Conservation (phyloP, 2,329 filamentous ascomycete species). For the Penicillium glabrum region DNA sequence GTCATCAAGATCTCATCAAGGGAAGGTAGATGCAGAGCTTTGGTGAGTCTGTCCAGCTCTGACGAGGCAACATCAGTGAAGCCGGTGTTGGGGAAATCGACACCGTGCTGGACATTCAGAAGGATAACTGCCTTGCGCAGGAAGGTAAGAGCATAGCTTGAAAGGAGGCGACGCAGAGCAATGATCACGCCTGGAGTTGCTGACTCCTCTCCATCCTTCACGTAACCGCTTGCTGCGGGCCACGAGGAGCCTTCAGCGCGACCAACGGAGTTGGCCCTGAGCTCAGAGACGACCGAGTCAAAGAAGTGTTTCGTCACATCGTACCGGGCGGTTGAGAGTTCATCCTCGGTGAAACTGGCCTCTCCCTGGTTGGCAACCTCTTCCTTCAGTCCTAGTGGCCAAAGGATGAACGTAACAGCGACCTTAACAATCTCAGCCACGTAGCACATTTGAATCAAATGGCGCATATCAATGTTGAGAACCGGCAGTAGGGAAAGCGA, state of each 20-base stretch:
- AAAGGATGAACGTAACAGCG: slow-evolving; percentile 56
- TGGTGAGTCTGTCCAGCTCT: slow-evolving; percentile 79
- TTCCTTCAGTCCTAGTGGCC: slow-evolving; percentile 37
- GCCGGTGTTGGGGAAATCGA: slow-evolving; percentile 76
- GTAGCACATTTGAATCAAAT: slow-evolving; percentile 83
- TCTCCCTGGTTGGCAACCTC: slow-evolving; percentile 32
- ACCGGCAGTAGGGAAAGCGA: slow-evolving; percentile 69
- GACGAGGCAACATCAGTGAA: slow-evolving; percentile 64
- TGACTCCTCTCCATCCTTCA: slow-evolving; percentile 38
- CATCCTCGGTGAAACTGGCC: slow-evolving; percentile 25
- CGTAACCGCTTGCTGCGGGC: slow-evolving; percentile 38
- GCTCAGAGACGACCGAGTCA: slow-evolving; percentile 37
- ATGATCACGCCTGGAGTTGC: slow-evolving; percentile 33
- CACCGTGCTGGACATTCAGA: slow-evolving; percentile 81
- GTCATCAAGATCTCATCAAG: slow-evolving; percentile 75
- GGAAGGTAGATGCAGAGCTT: slow-evolving; percentile 71
- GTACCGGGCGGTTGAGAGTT: slow-evolving; percentile 31
- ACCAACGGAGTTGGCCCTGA: slow-evolving; percentile 38
- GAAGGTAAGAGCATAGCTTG: slow-evolving; percentile 86
- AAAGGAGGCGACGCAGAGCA: slow-evolving; percentile 49
- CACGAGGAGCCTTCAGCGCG: slow-evolving; percentile 35
- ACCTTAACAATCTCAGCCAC: slow-evolving; percentile 88
- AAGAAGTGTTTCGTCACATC: slow-evolving; percentile 37
- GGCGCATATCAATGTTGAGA: slow-evolving; percentile 70
- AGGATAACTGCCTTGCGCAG: slow-evolving; percentile 82